Evolutionary conservation across 2,329 filamentous ascomycete species (phyloP).

Genomic region (Amphichorda felina): DNA sequence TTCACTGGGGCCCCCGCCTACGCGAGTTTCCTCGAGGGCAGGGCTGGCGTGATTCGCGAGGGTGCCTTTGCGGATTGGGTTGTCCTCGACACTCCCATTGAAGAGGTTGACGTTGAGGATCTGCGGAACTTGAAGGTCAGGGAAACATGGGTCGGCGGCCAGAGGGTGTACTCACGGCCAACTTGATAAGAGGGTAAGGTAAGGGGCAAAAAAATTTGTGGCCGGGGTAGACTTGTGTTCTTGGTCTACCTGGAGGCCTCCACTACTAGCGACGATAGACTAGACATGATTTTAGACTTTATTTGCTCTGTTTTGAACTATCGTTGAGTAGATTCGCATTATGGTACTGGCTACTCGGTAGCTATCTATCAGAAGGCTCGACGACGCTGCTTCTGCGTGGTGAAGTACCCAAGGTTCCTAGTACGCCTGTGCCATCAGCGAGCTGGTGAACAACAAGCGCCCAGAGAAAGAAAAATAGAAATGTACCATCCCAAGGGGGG

Average conservation of each 20-base stretch:
- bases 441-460: too few species aligned
- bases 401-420: too few species aligned
- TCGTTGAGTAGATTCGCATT: too few species aligned
- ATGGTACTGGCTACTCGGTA: too few species aligned
- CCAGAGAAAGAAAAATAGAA: background rate
- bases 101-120: constrained; percentile 34
- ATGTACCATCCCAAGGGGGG: background rate
- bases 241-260: background rate
- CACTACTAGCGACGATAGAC: too few species aligned
- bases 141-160: constrained; percentile 59
- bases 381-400: too few species aligned
- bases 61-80: constrained; percentile 60
- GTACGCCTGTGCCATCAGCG: too few species aligned
- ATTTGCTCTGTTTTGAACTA: too few species aligned
- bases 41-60: constrained; percentile 44
- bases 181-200: background rate
- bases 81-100: constrained; percentile 49
- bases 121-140: constrained; percentile 42
- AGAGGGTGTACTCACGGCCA: constrained; percentile 26
- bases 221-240: background rate
- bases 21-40: constrained; percentile 45
- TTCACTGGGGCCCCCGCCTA: constrained; percentile 50
- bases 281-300: too few species aligned
- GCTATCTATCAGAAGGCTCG: too few species aligned
- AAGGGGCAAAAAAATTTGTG: too few species aligned